Base-by-base conservation (phyloP, 345 rosid species). In the Euclidium syriacum region DNA sequence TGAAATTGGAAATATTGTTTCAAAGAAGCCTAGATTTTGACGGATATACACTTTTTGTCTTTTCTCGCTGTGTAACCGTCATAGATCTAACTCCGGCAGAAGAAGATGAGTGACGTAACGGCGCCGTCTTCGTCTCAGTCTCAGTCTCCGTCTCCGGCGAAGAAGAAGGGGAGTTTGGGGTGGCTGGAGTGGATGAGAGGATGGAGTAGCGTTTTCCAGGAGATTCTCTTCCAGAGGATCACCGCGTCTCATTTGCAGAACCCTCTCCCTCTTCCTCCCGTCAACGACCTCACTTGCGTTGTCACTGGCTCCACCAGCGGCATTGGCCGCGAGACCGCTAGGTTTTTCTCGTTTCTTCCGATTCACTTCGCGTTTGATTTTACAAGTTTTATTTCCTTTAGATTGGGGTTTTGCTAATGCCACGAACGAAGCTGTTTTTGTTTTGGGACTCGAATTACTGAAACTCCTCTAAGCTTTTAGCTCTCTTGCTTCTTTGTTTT, bases 221-320 rank as follows among this genome's bases (percentile, higher is more conserved):
- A 90, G 83, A 75, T 86, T 76, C 75, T 94, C 9, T 84, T 94
- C 65, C 97, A 90, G 81, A 84, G 97, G 64, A 87, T 94, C 61
- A 65, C 74, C 40, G 96, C 96, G 2, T 83, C 91, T 73, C 91
- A 87, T 72, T 77, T 94, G 70, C 71, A 76, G 48, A 84, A 82
- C 52, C 99, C 97, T 52, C 70, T 94, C 49, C 83, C 96, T 29
- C 68, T 90, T 63, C 99, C 97, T 65, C 88, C 96, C 8, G 51
- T 85, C 55, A 75, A 81, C 64, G 81, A 82, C 55, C 82, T 85
- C 73, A 85, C 96, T 39, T 87, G 85, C 79, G 73, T 94, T 66
- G 91, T 94, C 59, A 94, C 99, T 34, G 99, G 99, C 53, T 87
- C 95, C 72, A 90, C 99, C 56, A 94, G 96, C 58, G 99, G 96